phyloP scores from a whole-genome alignment of 2,329 filamentous ascomycete species.

The Aureobasidium sp. region DNA sequence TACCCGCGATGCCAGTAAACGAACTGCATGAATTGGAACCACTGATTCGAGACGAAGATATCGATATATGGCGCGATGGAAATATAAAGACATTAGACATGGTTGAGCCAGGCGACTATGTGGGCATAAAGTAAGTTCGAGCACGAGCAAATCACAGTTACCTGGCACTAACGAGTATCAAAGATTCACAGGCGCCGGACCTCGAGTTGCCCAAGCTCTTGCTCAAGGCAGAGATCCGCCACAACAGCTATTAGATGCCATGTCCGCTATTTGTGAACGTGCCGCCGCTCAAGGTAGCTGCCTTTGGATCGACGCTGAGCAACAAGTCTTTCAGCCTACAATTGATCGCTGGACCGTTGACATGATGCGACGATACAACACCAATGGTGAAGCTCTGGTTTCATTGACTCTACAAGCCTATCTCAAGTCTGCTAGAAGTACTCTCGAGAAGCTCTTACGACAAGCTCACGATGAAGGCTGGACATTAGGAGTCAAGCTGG shows the following conservation, averaged over 20 bases:
- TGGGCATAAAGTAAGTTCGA: constrained; percentile 44
- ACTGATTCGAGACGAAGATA: constrained; percentile 20
- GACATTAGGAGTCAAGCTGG: constrained; percentile 46
- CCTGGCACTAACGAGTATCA: background rate
- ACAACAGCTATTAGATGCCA: constrained; percentile 34
- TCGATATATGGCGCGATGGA: constrained; percentile 45
- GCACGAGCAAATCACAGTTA: background rate
- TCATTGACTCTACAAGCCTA: constrained; percentile 50
- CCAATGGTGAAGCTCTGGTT: constrained; percentile 35
- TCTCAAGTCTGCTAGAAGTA: constrained; percentile 35
- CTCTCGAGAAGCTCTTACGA: constrained; percentile 37
- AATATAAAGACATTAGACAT: constrained; percentile 48
- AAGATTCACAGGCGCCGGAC: constrained; percentile 45
- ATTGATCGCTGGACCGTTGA: constrained; percentile 49
- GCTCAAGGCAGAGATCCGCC: constrained; percentile 35
- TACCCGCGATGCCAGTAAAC: constrained; percentile 25
- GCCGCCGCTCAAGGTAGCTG: constrained; percentile 38
- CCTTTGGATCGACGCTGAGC: constrained; percentile 49
- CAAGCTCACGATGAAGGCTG: constrained; percentile 45
- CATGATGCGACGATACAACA: constrained; percentile 48
- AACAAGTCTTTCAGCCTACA: constrained; percentile 44
- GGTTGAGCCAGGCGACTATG: constrained; percentile 44
- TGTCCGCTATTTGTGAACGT: constrained; percentile 38
- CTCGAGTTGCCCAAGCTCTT: constrained; percentile 35
- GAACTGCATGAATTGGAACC: constrained; percentile 19